phyloP scores from a whole-genome alignment of 2,329 filamentous ascomycete genomes.

The Aaosphaeria pasadenensis region DNA sequence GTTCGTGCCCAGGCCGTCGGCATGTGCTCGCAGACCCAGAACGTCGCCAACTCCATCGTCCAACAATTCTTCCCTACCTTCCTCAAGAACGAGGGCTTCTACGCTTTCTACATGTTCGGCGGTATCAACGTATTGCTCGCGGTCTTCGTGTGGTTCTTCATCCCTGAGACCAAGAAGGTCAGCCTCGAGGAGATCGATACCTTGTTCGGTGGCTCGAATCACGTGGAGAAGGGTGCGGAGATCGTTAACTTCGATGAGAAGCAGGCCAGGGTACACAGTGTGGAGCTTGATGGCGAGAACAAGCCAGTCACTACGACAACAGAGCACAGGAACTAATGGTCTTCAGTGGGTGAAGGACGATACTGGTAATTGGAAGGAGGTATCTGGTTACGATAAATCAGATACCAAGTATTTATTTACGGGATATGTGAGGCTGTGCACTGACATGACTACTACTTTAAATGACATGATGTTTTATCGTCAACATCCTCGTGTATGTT shows the following conservation, averaged over 20 bases:
- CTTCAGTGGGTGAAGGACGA: too few species aligned
- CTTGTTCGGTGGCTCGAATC: slow-evolving; percentile 56
- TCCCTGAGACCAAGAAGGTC: slow-evolving; percentile 45
- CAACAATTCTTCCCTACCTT: slow-evolving; percentile 71
- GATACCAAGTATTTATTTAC: too few species aligned
- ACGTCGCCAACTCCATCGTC: slow-evolving; percentile 65
- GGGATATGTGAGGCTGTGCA: too few species aligned
- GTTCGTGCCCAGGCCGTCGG: slow-evolving; percentile 69
- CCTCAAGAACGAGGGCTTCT: slow-evolving; percentile 57
- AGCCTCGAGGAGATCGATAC: slow-evolving; percentile 56
- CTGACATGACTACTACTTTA: too few species aligned
- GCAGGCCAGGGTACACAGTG: too few species aligned
- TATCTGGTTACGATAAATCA: too few species aligned
- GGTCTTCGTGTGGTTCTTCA: slow-evolving; percentile 41
- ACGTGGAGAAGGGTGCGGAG: slow-evolving; percentile 53
- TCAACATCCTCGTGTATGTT: too few species aligned
- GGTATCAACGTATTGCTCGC: slow-evolving; percentile 44
- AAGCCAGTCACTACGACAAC: too few species aligned
- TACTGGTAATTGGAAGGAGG: too few species aligned
- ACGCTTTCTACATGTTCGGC: slow-evolving; percentile 56
- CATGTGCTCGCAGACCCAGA: slow-evolving; percentile 57
- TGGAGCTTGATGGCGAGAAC: too few species aligned
- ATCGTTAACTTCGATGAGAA: slow-evolving; percentile 26
- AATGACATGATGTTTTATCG: too few species aligned
- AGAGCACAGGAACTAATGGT: too few species aligned